A percentile compares a stretch with the other conserved stretches of the same genome.
Evolutionary conservation across 495 filamentous ascomycete species (phyloP).

Genomic region (Podospora pseudoanserina): DNA sequence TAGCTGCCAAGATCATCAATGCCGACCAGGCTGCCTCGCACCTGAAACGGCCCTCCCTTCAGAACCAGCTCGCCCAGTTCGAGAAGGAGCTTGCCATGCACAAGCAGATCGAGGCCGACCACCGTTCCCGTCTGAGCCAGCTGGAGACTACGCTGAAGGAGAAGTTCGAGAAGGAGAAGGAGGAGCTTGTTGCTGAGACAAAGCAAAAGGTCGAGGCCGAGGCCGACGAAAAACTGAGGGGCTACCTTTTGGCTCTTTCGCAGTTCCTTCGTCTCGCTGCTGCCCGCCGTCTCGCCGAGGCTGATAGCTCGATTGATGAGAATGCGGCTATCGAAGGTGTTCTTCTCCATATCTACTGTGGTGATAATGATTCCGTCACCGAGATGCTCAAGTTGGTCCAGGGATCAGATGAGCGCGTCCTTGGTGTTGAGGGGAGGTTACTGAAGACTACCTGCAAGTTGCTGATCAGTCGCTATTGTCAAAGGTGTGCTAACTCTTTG

Average conservation of each 20-base stretch:
- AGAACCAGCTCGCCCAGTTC: conserved; percentile 66
- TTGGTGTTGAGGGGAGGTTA: conserved; percentile 57
- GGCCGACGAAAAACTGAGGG: conserved; percentile 47
- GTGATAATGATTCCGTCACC: conserved; percentile 73
- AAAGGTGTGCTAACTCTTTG: conserved; percentile 25
- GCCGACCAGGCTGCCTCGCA: conserved; percentile 84
- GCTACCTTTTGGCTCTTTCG: conserved; percentile 62
- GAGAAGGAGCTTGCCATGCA: conserved; percentile 82
- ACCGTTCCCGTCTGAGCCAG: conserved; percentile 63
- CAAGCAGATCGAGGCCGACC: conserved; percentile 77
- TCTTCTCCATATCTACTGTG: conserved; percentile 82
- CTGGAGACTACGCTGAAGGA: conserved; percentile 67
- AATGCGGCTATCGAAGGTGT: conserved; percentile 86
- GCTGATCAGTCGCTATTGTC: background rate
- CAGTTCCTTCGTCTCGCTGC: conserved; percentile 80
- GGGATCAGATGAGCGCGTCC: conserved; percentile 69
- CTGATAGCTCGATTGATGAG: conserved; percentile 62
- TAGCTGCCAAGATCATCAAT: conserved; percentile 81
- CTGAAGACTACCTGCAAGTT: conserved; percentile 76
- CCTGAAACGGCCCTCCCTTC: conserved; percentile 83
- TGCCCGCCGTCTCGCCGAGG: conserved; percentile 61
- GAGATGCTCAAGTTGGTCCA: conserved; percentile 82
- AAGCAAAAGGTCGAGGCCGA: conserved; percentile 57
- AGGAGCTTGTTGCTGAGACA: conserved; percentile 53
- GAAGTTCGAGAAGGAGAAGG: conserved; percentile 67